phyloP scores from a whole-genome alignment of 768 basidiomycete genomes.

The Rhodotorula diobovata region DNA sequence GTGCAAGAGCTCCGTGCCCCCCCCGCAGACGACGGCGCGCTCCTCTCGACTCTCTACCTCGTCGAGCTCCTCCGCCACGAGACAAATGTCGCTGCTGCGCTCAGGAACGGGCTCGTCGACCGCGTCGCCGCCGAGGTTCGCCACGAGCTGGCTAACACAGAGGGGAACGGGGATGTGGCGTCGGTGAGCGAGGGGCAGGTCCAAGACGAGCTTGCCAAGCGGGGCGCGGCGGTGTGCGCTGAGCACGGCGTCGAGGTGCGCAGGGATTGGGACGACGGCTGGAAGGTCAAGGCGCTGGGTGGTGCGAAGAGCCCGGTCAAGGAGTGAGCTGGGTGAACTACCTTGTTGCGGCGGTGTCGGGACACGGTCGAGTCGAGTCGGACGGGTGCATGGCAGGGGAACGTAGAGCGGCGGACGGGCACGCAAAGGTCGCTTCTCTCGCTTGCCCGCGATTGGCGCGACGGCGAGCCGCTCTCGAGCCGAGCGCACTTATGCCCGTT shows the following conservation, averaged over 20 bases:
- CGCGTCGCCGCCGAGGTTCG: background rate
- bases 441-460: too few species aligned
- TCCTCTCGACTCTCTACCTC: slow-evolving; percentile 9
- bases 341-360: too few species aligned
- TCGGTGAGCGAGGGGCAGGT: background rate
- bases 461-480: too few species aligned
- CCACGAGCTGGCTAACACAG: too few species aligned
- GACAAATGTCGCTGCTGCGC: slow-evolving; percentile 4
- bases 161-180: background rate
- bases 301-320: too few species aligned
- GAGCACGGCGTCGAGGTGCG: slow-evolving; percentile 9
- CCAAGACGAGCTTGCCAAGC: slow-evolving; percentile 2
- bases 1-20: background rate
- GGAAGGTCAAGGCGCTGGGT: background rate
- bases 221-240: slow-evolving; percentile 1
- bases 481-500: too few species aligned
- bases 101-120: background rate
- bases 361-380: slow-evolving; percentile 48
- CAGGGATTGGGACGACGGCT: slow-evolving; percentile 12
- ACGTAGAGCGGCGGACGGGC: too few species aligned
- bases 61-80: slow-evolving; percentile 1
- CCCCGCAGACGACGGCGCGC: background rate
- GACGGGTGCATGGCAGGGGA: too few species aligned
- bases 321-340: too few species aligned
- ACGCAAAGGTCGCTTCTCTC: too few species aligned